These are phyloP conservation scores for Blastobotrys malaysiensis DNA, from an alignment of 1,139 yeast genomes.

Conservation along the genomic window DNA sequence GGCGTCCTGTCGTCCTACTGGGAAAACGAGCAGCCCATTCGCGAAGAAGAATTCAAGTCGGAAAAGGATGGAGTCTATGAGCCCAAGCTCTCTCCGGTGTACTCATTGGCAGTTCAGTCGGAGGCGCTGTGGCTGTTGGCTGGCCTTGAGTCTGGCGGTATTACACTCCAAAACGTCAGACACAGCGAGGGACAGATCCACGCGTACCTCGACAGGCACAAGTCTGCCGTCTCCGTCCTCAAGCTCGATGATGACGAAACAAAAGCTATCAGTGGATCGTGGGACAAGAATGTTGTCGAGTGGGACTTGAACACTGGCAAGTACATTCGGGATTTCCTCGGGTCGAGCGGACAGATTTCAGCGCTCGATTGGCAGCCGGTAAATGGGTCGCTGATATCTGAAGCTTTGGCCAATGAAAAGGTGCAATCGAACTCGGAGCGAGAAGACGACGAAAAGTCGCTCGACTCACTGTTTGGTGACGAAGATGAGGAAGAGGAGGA, in stretches of 20 bases:
- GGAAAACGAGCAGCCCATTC: conserved; percentile 89
- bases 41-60: conserved; percentile 42
- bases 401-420: conserved; percentile 17
- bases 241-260: conserved; percentile 57
- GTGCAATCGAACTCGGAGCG: conserved; percentile 16
- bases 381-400: conserved; percentile 45
- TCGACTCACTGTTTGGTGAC: conserved; percentile 78
- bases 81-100: conserved; percentile 66
- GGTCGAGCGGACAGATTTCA: conserved; percentile 72
- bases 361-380: conserved; percentile 72
- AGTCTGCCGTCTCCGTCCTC: conserved; percentile 68
- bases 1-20: conserved; percentile 83
- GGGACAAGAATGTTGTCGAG: conserved; percentile 67
- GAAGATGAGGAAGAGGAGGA: conserved; percentile 56
- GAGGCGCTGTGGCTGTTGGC: conserved; percentile 82
- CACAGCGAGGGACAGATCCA: conserved; percentile 79
- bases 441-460: conserved; percentile 51
- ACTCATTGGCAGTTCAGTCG: conserved; percentile 75
- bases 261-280: conserved; percentile 72
- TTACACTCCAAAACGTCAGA: conserved; percentile 74
- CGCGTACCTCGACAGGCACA: conserved; percentile 70
- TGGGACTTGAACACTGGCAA: conserved; percentile 87
- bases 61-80: conserved; percentile 38
- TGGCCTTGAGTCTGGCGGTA: conserved; percentile 82
- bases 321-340: conserved; percentile 40